phyloP scores from a whole-genome alignment of 2,329 filamentous ascomycete genomes.

The Apiospora pterosperma region DNA sequence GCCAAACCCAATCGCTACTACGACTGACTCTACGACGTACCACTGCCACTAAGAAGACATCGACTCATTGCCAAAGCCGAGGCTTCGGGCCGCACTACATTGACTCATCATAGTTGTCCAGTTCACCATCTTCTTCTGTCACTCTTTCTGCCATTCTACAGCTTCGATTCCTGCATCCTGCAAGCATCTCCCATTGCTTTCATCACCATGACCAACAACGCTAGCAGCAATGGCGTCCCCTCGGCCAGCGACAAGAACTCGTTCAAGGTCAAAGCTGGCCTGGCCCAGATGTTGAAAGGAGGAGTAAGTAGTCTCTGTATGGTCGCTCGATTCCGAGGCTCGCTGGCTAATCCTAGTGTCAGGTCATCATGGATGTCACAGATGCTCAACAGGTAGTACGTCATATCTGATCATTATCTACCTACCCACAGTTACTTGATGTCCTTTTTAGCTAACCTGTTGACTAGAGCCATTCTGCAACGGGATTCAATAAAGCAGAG shows the following conservation, averaged over 20 bases:
- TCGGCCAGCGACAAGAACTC: slow-evolving; percentile 35
- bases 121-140: neutral
- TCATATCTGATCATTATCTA: too few relatives aligned
- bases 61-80: neutral
- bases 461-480: neutral
- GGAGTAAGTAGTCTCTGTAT: slow-evolving; percentile 47
- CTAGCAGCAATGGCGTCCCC: slow-evolving; percentile 14
- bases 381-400: slow-evolving; percentile 50
- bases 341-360: neutral
- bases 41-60: neutral
- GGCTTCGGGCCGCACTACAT: neutral
- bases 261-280: slow-evolving; percentile 89
- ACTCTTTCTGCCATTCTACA: neutral
- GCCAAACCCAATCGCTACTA: neutral
- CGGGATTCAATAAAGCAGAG: neutral
- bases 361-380: slow-evolving; percentile 95
- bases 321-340: neutral
- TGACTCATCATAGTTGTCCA: neutral
- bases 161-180: neutral
- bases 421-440: neutral
- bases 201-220: slow-evolving; percentile 14
- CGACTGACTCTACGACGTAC: neutral
- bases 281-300: slow-evolving; percentile 98
- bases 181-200: neutral
- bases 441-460: neutral